Percentiles rank a stretch among this genome's conserved stretches.
Evolutionary conservation across 1,284 basidiomycete genomes (phyloP).

Genomic region (Waitea zeae): DNA sequence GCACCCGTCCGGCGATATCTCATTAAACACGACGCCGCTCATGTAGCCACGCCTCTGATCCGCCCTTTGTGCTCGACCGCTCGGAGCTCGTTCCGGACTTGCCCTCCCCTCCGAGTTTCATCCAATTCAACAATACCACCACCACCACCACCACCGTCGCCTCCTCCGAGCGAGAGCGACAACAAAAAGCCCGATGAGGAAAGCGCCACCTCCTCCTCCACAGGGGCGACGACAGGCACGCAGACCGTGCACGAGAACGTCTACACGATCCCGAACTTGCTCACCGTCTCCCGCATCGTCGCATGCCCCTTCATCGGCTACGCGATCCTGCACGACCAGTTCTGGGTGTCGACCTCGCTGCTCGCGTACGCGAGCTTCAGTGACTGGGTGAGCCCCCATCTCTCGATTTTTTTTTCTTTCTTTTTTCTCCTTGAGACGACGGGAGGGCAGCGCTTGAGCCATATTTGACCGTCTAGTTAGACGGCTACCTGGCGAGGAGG

Average conservation of each 20-base stretch:
- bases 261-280: conserved; percentile 85
- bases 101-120: too few relatives aligned
- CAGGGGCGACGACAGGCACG: too few relatives aligned
- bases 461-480: conserved; percentile 51
- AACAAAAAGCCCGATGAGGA: too few relatives aligned
- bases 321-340: conserved; percentile 79
- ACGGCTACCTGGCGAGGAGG: conserved; percentile 79
- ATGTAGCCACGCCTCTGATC: too few relatives aligned
- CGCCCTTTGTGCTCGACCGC: too few relatives aligned
- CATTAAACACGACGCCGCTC: too few relatives aligned
- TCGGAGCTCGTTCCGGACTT: too few relatives aligned
- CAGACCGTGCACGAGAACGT: conserved; percentile 73
- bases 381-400: conserved; percentile 53
- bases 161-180: too few relatives aligned
- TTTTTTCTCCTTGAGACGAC: conserved; percentile 9
- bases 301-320: conserved; percentile 86
- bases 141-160: too few relatives aligned
- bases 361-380: conserved; percentile 82
- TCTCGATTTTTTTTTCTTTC: conserved; percentile 4
- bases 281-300: conserved; percentile 76
- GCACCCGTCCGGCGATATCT: too few relatives aligned
- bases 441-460: conserved; percentile 3
- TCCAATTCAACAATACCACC: too few relatives aligned
- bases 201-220: too few relatives aligned
- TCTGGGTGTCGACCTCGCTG: conserved; percentile 62